Evolutionary conservation across 2,329 filamentous ascomycete genomes (phyloP), one percentile per base, ranked within the genome.

Genomic region (Plenodomus biglobosus): DNA sequence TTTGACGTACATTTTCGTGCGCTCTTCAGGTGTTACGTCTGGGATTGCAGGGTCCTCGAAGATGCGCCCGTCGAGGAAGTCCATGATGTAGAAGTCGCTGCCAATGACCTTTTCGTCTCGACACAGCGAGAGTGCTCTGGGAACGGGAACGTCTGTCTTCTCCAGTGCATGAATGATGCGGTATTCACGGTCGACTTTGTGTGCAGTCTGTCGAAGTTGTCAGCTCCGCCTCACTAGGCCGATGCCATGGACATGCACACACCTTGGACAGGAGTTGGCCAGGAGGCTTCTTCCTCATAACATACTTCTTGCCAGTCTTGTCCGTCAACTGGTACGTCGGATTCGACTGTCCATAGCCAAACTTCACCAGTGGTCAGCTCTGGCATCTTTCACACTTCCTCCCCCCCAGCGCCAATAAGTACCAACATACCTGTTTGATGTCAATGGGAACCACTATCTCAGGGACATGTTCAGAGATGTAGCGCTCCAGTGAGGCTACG

Each of bases 281-380:
- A n/a, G 94, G 92, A 1, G 94, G 94, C 76, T 97, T 97, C 82
- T 99, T 97, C 71, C 94, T 90, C 78, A 97, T 82, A 27, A 99
- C 94, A 75, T 86, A 96, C 68, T 85, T 85, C 59, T 78, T 73
- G 42, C 85, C 84, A 68, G 85, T 79, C 57, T 84, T 79, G 43
- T 85, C 85, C 15, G 85, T 95, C 66, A 97, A 80, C 66, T 92
- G 90, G 76, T 97, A 99, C 2, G 94, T 99, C 38, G 94, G 94
- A 71, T 97, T 99, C 49, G 90, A 96, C 76, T 97, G 94, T 51
- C 94, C 94, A 71, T 95, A 97, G 64, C 92, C 90, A 70, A 97
- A 99, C 89, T 97, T 27, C 13, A 11, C 17, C 20, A 36, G 36
- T 46, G 38, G 46, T 50, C 36, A 50, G 40, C 45, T 20, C 41